phyloP scores from a whole-genome alignment of 1,284 basidiomycete species.

The Agroathelia rolfsii region DNA sequence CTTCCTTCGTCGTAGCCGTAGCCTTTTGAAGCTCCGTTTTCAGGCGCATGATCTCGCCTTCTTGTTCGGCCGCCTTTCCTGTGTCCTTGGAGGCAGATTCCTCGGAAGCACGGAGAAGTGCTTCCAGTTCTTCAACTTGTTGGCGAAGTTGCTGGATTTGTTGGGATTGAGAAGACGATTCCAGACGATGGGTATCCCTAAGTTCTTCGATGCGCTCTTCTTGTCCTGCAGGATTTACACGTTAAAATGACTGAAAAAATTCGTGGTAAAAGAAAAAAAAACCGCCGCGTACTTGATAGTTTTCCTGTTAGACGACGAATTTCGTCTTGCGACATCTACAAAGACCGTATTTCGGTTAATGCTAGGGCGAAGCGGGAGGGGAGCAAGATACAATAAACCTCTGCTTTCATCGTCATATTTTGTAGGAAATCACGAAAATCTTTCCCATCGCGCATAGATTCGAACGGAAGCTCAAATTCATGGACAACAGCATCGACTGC shows the following conservation, averaged over 20 bases:
- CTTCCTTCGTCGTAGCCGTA: constrained; percentile 67
- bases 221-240: constrained; percentile 45
- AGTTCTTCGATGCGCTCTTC: constrained; percentile 78
- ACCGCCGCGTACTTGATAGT: constrained; percentile 47
- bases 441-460: constrained; percentile 53
- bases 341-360: constrained; percentile 2
- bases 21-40: constrained; percentile 52
- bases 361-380: background rate
- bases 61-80: constrained; percentile 36
- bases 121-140: constrained; percentile 64
- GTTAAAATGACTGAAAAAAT: constrained; percentile 7
- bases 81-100: constrained; percentile 34
- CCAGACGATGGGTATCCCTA: constrained; percentile 70
- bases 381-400: constrained; percentile 34
- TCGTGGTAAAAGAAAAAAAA: background rate
- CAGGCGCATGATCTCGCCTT: constrained; percentile 45
- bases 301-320: constrained; percentile 64
- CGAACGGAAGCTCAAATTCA: constrained; percentile 68
- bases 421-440: constrained; percentile 67
- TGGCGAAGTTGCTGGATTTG: constrained; percentile 61
- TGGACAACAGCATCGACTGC: constrained; percentile 63
- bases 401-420: constrained; percentile 57
- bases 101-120: constrained; percentile 49
- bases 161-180: constrained; percentile 65
- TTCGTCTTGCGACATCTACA: constrained; percentile 61